Evolutionary conservation across 192 early-diverging fungal species (phyloP), one percentile per base, ranked within the genome.

Genomic region (Coemansia sp.): DNA sequence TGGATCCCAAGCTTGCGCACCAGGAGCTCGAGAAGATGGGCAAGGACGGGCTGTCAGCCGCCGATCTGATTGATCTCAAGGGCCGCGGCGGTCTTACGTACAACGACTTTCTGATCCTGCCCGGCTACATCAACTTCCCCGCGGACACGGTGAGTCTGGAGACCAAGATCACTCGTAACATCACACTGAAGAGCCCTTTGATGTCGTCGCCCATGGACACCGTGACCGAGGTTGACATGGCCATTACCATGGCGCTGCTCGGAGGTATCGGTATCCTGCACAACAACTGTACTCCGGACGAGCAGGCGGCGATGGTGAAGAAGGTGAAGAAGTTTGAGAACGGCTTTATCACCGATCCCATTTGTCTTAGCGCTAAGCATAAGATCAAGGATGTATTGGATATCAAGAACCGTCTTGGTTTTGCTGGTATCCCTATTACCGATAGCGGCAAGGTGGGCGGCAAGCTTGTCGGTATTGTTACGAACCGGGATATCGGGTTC

Each of bases 261-360:
- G 97, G 97, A 59, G 97, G 97, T 19, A 84, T 98, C 62, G 97
- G 97, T 70, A 91, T 98, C 49, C 92, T 98, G 72, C 97, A 98
- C 83, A 87, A 96, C 87, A 98, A 98, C 85, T 98, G 95, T 81
- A 85, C 89, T 23, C 82, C 94, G 47, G 91, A 92, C 45, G 93
- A 95, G 81, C 97, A 98, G 85, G 93, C 93, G 11, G 90, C 92
- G 9, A 98, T 98, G 97, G 97, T 98, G 35, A 86, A 93, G 67
- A 91, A 92, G 72, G 96, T 98, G 74, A 97, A 93, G 83, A 93
- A 88, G 75, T 98, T 93, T 67, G 97, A 98, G 72, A 98, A 98
- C 83, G 97, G 97, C 11, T 98, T 98, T 74, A 98, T 98, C 75
- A 88, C 89, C 39, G 93, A 98, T 68, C 97, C 97, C 14, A 67